Evolutionary conservation across 306 rosid genomes (phyloP).

Genomic region (Rosa lucieae): DNA sequence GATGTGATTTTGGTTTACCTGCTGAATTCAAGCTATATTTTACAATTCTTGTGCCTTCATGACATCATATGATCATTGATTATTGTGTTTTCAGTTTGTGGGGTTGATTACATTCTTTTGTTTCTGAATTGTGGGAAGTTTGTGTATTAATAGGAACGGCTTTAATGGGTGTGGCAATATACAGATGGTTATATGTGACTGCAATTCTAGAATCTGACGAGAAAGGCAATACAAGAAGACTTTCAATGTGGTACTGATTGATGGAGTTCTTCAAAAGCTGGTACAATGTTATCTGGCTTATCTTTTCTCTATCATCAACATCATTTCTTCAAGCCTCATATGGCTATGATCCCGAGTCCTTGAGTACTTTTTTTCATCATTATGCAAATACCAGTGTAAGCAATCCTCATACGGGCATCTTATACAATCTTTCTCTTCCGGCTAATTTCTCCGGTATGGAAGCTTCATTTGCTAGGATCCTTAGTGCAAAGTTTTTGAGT

Average conservation of each 20-base stretch:
- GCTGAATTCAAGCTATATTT: constrained; percentile 12
- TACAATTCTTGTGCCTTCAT: not conserved
- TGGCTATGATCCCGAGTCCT: constrained; percentile 35
- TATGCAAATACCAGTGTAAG: constrained; percentile 27
- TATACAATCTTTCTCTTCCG: constrained; percentile 61
- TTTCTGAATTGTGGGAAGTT: constrained; percentile 22
- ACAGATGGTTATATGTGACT: constrained; percentile 27
- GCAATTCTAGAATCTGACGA: constrained; percentile 33
- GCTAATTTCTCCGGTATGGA: constrained; percentile 70
- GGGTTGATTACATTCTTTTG: constrained; percentile 3
- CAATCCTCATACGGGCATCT: constrained; percentile 49
- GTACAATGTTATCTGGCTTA: constrained; percentile 33
- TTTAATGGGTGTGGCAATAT: constrained; percentile 39
- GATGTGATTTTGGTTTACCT: constrained; percentile 39
- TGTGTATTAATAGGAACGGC: constrained; percentile 19
- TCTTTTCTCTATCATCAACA: constrained; percentile 35
- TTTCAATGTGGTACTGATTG: constrained; percentile 30
- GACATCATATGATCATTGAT: constrained; percentile 11
- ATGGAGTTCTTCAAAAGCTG: constrained; percentile 52
- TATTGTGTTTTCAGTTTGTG: constrained; percentile 10
- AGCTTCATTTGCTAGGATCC: constrained; percentile 48
- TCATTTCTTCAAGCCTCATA: constrained; percentile 26
- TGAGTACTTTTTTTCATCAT: constrained; percentile 45
- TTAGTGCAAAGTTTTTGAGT: constrained; percentile 44
- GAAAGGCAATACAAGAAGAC: constrained; percentile 25